These are phyloP conservation scores for Mallotus repandus DNA, from an alignment of 441 rosid genomes.

Conservation along the genomic window DNA sequence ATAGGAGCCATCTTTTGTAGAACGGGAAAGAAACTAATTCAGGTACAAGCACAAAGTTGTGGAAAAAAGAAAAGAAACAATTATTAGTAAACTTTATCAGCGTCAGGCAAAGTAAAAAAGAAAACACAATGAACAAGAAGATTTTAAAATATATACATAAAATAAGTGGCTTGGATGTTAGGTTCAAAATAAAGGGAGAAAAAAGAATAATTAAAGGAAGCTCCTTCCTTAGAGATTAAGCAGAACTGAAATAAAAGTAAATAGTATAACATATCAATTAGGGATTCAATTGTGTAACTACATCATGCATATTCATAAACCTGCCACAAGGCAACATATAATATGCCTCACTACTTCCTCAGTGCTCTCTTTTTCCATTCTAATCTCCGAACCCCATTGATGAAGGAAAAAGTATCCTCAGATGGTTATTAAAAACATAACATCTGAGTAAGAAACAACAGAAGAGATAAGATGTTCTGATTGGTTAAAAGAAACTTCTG, in stretches of 20 bases:
- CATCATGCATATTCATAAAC: background rate
- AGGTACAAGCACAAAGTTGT: slow-evolving; percentile 8
- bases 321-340: background rate
- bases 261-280: background rate
- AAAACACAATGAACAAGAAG: background rate
- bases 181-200: background rate
- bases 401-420: background rate
- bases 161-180: background rate
- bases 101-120: background rate
- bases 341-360: background rate
- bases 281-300: background rate
- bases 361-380: background rate
- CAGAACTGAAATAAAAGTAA: background rate
- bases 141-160: too few species aligned
- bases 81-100: background rate
- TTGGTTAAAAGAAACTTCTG: background rate
- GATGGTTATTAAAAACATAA: background rate
- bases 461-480: background rate
- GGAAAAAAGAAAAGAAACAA: background rate
- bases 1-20: slow-evolving; percentile 78
- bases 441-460: slow-evolving; percentile 1
- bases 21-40: slow-evolving; percentile 56
- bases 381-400: background rate
- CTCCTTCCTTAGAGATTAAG: background rate
- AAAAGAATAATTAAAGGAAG: background rate